Base-by-base conservation (phyloP, 2,329 filamentous ascomycete species). In the Clarireedia homoeocarpa region DNA sequence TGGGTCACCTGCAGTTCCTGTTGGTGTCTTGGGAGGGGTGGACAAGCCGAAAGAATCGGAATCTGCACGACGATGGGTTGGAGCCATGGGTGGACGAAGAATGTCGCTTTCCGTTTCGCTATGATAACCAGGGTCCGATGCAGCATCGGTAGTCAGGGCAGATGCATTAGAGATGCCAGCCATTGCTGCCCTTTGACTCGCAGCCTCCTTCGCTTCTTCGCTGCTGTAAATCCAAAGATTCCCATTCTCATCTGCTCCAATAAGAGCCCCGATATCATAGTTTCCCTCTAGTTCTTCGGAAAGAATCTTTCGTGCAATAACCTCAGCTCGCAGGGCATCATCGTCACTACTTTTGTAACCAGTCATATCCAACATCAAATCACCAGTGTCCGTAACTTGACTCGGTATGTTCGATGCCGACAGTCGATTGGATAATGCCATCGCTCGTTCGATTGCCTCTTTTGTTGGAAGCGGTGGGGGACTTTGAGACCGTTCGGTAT, bases 191-290 rank as follows among this genome's bases (percentile, higher is more conserved):
- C 78, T 77, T 39, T 86, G 85, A 74, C 86, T 86, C 34, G 92
- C 92, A 6, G 88, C 87, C 65, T 94, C 87, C 68, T 96, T 97
- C 24, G 94, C 91, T 67, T 96, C 91, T 71, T 97, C 91, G 65
- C 91, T 97, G 73, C 91, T 94, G 74, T 99, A 99, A 63, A 99
- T 97, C 92, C 94, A 97, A n/a, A 99, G 78, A 66, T 99, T 99
- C 6, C 94, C 94, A 58, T 94, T 84, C 67, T 95, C 91, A 68
- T 99, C 94, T 46, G 94, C 92, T 12, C 91, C 94, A 65, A 99
- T 96, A 30, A 99, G 78, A 2, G 92, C 87, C 5, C 94, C 94
- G 65, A 99, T 95, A 69, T 99, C 94, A 70, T 96, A 96, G 68
- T 92, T 91, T 23, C 91, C 94, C 66, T 96, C 89, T 14, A 97